These are phyloP conservation scores for Trichoderma pleuroti DNA, from an alignment of 2,329 filamentous ascomycete species.

Conservation along the genomic window DNA sequence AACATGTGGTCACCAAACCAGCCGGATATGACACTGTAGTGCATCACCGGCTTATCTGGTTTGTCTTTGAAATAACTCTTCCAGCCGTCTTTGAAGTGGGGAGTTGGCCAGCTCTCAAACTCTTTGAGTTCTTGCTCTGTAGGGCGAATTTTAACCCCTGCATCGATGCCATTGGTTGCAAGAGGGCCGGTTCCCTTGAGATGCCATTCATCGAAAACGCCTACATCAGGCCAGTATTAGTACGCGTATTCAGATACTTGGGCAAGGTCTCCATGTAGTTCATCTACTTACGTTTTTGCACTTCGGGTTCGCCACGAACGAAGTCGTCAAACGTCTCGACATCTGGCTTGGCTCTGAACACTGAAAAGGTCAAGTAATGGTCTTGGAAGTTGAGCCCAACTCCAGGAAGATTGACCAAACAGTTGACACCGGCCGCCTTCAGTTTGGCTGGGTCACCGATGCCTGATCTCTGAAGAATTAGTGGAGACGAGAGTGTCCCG, in stretches of 20 bases:
- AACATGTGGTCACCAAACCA: conserved; percentile 16
- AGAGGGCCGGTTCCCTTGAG: conserved; percentile 4
- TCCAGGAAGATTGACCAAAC: conserved; percentile 45
- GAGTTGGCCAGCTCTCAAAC: conserved; percentile 37
- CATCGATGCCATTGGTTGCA: conserved; percentile 46
- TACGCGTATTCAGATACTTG: conserved; percentile 37
- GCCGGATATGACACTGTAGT: conserved; percentile 34
- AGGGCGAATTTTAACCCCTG: conserved; percentile 50
- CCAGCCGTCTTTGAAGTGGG: conserved; percentile 48
- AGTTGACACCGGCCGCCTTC: conserved; percentile 41
- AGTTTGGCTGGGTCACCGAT: conserved; percentile 47
- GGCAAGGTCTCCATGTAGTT: conserved; percentile 32
- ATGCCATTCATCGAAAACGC: conserved; percentile 9
- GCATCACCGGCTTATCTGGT: conserved; percentile 41
- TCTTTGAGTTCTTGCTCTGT: conserved; percentile 45
- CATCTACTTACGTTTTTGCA: conserved; percentile 22
- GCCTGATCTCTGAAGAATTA: conserved; percentile 57
- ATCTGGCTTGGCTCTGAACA: conserved; percentile 4
- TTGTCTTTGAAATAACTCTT: conserved; percentile 43
- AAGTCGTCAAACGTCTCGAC: conserved; percentile 12
- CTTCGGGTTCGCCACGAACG: background rate
- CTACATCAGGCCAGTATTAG: conserved; percentile 45
- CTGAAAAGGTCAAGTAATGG: conserved; percentile 44
- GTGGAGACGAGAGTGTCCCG: conserved; percentile 48
- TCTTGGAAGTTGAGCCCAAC: conserved; percentile 48